Percentiles rank a stretch among this genome's conserved stretches.
These are phyloP conservation scores for Fusarium praegraminearum DNA, from an alignment of 2,329 filamentous ascomycete species.

Conservation along the genomic window DNA sequence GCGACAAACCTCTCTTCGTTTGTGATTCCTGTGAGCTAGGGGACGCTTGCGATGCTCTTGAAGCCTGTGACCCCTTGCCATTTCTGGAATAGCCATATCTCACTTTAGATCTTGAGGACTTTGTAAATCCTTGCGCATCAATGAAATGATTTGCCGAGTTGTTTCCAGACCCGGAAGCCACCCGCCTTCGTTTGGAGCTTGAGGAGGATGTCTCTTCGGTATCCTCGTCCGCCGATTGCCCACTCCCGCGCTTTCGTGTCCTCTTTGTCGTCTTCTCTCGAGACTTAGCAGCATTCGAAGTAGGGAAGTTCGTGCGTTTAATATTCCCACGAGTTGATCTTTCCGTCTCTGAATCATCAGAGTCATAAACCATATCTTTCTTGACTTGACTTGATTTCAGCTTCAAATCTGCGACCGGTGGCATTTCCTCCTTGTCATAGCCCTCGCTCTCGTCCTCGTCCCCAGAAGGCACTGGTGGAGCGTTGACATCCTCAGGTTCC, in stretches of 20 bases:
- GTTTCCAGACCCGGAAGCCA: conserved; percentile 7
- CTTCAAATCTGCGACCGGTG: conserved; percentile 2
- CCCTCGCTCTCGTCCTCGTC: conserved; percentile 48
- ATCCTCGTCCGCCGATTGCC: not conserved
- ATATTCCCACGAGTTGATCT: conserved; percentile 49
- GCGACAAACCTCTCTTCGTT: conserved; percentile 37
- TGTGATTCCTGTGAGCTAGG: conserved; percentile 43
- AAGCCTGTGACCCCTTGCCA: conserved; percentile 39
- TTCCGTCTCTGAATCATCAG: conserved; percentile 48
- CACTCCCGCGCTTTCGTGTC: conserved; percentile 4
- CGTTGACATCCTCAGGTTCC: conserved; percentile 36
- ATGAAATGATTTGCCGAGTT: conserved; percentile 43
- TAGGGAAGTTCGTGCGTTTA: conserved; percentile 50
- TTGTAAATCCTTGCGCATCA: conserved; percentile 45
- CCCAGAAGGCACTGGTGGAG: conserved; percentile 49
- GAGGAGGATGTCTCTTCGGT: conserved; percentile 9
- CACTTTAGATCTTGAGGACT: conserved; percentile 23
- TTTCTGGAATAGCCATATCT: conserved; percentile 46
- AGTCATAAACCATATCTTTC: conserved; percentile 8
- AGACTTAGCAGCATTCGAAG: conserved; percentile 1
- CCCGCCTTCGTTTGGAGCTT: conserved; percentile 36
- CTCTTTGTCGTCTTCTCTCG: conserved; percentile 13
- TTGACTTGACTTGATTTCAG: conserved; percentile 1
- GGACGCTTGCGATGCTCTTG: conserved; percentile 33
- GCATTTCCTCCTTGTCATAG: conserved; percentile 38